A percentile compares a stretch with the other conserved stretches of the same genome.
Conservation (phyloP, 2,329 filamentous ascomycete genomes). For the Cladosporium oxysporum region DNA sequence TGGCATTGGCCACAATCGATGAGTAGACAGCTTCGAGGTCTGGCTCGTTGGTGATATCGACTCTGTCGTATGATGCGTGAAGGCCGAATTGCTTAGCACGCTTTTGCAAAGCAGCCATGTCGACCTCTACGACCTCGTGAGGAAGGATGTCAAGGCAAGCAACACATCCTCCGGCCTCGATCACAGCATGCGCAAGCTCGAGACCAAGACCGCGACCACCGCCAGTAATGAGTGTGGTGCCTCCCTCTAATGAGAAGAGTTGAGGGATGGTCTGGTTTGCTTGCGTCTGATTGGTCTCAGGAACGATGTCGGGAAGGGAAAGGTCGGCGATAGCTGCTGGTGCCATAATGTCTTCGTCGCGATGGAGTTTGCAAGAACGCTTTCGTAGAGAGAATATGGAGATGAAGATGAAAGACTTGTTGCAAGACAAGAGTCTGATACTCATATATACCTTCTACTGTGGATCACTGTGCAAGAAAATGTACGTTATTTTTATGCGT, state of each 20-base stretch:
- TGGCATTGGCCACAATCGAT: constrained; percentile 65
- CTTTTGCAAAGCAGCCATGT: constrained; percentile 49
- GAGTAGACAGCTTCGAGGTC: constrained; percentile 53
- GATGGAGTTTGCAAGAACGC: neutral
- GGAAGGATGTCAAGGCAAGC: constrained; percentile 53
- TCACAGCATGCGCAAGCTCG: constrained; percentile 34
- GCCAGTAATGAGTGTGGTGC: constrained; percentile 32
- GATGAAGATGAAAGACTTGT: neutral
- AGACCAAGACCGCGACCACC: constrained; percentile 35
- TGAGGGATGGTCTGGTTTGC: constrained; percentile 15
- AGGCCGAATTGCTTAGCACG: constrained; percentile 63
- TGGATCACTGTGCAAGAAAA: constrained; percentile 3
- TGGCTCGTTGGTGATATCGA: constrained; percentile 73
- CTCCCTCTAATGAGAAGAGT: constrained; percentile 21
- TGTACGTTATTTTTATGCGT: constrained; percentile 3
- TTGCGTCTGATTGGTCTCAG: constrained; percentile 11
- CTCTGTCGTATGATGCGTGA: constrained; percentile 67
- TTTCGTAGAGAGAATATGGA: neutral
- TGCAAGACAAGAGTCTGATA: neutral
- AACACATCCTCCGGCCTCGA: constrained; percentile 50
- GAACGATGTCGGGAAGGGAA: constrained; percentile 3
- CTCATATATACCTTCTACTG: constrained; percentile 4
- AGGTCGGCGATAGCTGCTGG: constrained; percentile 16
- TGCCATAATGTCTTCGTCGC: neutral
- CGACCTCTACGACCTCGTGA: constrained; percentile 10